A percentile compares a stretch with the other conserved stretches of the same genome.
Conservation (phyloP, 495 filamentous ascomycete species). For the Acidiella bohemica region DNA sequence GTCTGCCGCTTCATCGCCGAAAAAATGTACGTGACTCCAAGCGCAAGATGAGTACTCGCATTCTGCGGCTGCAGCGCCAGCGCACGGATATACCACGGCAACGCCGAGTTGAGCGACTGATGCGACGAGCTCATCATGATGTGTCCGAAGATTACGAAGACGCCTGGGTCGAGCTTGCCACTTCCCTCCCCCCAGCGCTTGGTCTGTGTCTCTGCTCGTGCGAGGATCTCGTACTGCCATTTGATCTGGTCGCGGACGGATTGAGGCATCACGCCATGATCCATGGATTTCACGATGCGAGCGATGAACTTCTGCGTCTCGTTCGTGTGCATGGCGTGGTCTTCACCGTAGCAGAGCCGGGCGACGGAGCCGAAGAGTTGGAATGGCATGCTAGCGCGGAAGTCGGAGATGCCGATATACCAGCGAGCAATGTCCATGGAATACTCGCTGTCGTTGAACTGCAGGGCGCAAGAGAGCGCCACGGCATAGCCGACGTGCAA, state of each 20-base stretch:
- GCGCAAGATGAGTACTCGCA: conserved; percentile 56
- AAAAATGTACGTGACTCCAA: conserved; percentile 66
- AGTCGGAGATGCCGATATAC: conserved; percentile 66
- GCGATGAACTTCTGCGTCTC: conserved; percentile 76
- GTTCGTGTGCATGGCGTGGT: conserved; percentile 42
- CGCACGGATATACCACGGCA: conserved; percentile 87
- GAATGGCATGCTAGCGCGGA: conserved; percentile 73
- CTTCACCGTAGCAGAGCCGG: conserved; percentile 40
- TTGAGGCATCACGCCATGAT: conserved; percentile 38
- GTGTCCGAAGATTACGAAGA: conserved; percentile 79
- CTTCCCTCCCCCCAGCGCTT: conserved; percentile 5
- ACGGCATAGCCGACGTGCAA: conserved; percentile 44
- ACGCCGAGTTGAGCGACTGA: conserved; percentile 56
- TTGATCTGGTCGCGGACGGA: conserved; percentile 21
- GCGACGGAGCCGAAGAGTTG: conserved; percentile 63
- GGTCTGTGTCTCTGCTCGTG: conserved; percentile 9
- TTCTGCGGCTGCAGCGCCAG: conserved; percentile 66
- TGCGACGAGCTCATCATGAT: conserved; percentile 53
- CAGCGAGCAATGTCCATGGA: conserved; percentile 54
- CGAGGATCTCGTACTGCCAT: conserved; percentile 9
- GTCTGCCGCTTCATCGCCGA: conserved; percentile 75
- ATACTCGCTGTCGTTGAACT: conserved; percentile 64
- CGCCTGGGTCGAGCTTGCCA: conserved; percentile 45
- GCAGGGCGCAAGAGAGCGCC: conserved; percentile 72
- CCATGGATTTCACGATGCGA: conserved; percentile 82